Percentiles rank a stretch among this genome's conserved stretches.
Evolutionary conservation across 805 yeast species (phyloP).

Genomic region (Wickerhamiella vanderwaltii): DNA sequence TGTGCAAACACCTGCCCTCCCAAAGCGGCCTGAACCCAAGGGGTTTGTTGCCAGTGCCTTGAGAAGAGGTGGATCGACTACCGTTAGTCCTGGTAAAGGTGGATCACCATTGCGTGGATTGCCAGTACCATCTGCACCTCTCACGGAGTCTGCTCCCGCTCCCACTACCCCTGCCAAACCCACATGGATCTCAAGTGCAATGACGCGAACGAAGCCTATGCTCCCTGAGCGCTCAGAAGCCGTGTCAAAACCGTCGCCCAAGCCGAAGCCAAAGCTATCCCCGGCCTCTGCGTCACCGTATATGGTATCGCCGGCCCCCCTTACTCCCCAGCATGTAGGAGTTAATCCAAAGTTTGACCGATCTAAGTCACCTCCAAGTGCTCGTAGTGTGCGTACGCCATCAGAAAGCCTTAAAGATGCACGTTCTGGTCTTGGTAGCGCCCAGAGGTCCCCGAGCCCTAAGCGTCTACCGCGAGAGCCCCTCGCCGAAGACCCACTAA

Average conservation of each 20-base stretch:
- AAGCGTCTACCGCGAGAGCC: background rate
- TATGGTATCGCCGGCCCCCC: background rate
- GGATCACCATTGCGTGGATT: background rate
- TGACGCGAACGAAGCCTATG: conserved; percentile 5
- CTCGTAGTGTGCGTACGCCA: background rate
- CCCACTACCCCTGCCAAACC: conserved; percentile 9
- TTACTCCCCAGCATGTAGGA: conserved; percentile 6
- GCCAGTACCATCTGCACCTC: background rate
- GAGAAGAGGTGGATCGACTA: background rate
- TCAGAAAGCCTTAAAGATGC: conserved; percentile 8
- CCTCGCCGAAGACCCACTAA: background rate
- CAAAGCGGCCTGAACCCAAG: conserved; percentile 1
- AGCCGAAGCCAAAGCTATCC: too few species aligned
- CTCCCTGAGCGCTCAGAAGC: background rate
- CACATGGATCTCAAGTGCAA: conserved; percentile 10
- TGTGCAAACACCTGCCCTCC: too few species aligned
- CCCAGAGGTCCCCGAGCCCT: conserved; percentile 1
- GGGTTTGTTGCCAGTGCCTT: conserved; percentile 6
- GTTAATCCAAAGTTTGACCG: background rate
- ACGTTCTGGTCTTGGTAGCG: background rate
- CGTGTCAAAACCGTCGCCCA: too few species aligned
- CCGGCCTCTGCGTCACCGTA: background rate
- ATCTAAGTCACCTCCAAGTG: background rate
- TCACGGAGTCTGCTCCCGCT: background rate
- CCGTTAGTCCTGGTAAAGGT: background rate